Base-by-base conservation (phyloP, 2,329 filamentous ascomycete species). In the Aspergillus uvarum region DNA sequence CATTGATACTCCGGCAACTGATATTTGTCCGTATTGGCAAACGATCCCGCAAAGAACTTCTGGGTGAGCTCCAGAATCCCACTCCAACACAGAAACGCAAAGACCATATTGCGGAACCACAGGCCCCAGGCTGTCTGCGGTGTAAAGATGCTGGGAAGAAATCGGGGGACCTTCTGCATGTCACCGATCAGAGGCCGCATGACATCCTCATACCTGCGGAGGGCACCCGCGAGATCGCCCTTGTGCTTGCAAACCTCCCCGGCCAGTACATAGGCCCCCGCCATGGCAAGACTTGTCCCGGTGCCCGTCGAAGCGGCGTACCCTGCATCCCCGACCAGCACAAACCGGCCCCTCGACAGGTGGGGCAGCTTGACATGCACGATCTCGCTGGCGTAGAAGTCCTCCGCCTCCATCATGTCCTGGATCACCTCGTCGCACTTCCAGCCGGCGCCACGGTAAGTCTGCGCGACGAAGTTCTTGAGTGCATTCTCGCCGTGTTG, bases 311-410 rank as follows among this genome's bases (percentile, higher is more conserved):
- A 22, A 7, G 32, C 35, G 19, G 56, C 31, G 14, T 58, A 58
- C 5, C 49, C 56, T 1, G 56, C 56, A 32, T 53, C 56, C 5
- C 49, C 49, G n/a, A 58, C 44, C 47, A 58, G 7, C 16, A 53
- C 56, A 21, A 58, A 22, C 12, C 56, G 56, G 2, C 56, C 56
- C 8, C 32, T 52, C 19, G 11, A 48, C 3, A 52, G 16, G 16
- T 12, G 21, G 3, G 29, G 29, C 2, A 53, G n/a, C 21, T 38
- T 52, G 22, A 53, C n/a, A 14, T 52, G 49, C 8, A 50, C 49
- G 3, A 52, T 32, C 22, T 52, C 38, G 11, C 47, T 22, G 16
- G 32, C 22, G 29, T 58, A 58, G 19, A 53, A 48, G 38, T 58
- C 56, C 2, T 58, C 48, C 1, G 48, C 22, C 10, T 52, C 11